Evolutionary conservation across 148 eudicot genomes (phyloP), one percentile per base, ranked within the genome.

Genomic region (Vaccinium myrtillus): DNA sequence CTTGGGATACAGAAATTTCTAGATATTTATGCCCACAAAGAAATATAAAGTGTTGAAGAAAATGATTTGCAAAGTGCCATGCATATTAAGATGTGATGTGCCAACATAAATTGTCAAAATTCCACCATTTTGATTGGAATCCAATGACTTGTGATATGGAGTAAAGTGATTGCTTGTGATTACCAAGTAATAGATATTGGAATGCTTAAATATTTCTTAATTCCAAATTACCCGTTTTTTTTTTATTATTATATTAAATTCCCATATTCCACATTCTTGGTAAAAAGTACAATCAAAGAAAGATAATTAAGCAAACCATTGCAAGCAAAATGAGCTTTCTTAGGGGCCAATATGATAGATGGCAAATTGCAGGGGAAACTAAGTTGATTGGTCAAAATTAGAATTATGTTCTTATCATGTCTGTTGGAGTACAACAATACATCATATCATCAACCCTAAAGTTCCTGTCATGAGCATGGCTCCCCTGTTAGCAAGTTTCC

Each of bases 271-370:
- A 30, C 39, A 27, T 69, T 65, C 43, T 69, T 69, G 74, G 74
- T 69, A 4, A 13, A 15, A 69, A 27, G 25, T 14, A 36, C 25
- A 58, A 56, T 56, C 69, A 58, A 39, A 19, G 27, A 36, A 56
- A 58, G 30, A 16, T 16, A 79, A 56, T 32, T 32, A 19, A 19
- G 70, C 25, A 79, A 9, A 58, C 21, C 82, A 58, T 36, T 30
- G 70, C 70, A 79, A 79, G 69, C 50, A 79, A 79, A 11, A n/a
- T 76, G 56, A 77, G 56, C 80, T 77, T 49, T 77, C 61, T 30
- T 5, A 51, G 80, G 80, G 39, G 9, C 61, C 61, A 13, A 50
- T 8, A 49, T 8, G 50, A 39, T 39, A 30, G n/a, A 9, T 43
- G 46, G 46, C 46, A 43, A 43, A 43, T 43, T 43, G 1, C 19